Base-by-base conservation (phyloP, 176 grass and related monocot species). In the Zea luxurians region DNA sequence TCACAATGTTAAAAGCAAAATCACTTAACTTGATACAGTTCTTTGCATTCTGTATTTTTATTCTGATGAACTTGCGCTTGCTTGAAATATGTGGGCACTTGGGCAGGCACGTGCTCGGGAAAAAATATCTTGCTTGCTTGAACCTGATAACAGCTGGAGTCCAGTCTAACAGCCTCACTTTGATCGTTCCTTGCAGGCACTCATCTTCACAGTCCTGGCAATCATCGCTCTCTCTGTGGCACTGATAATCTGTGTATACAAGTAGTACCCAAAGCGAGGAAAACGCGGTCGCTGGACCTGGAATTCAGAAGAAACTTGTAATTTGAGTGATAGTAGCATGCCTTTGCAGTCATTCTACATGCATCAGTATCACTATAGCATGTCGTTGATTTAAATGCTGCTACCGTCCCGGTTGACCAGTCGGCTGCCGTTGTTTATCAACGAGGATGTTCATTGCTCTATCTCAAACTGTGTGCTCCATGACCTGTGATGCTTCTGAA, bases 191-290 rank as follows among this genome's bases (percentile, higher is more conserved):
- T 1, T 73, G 78, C 78, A 89, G 87, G 78, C 78, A 16, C 62
- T 8, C 50, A 78, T 85, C 59, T 89, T 89, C 73, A 78, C 82
- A 34, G 47, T 70, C 2, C 37, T 36, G 2, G n/a, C 78, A 37
- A 38, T 54, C 3, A 85, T 78, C 5, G 36, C 78, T 3, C 66
- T 89, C 36, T 17, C 73, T 27, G 38, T 77, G 5, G 41, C 64
- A 17, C 82, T 89, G 43, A 82, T 81, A 77, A 67, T 89, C 43
- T 45, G 50, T 59, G 73, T 73, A 44, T 13, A 80, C n/a, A 6
- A 18, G 18, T 18, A 58, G 17, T 18, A 16, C 70, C 18, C 15
- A 16, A 35, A 68, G 55, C 46, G 62, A 59, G 10, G 21, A 74
- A 34, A 70, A 48, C 69, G 47, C 5, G 41, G 48, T 5, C 6